Conservation (phyloP, 768 basidiomycete species). For the Russula griseocarnosa region DNA sequence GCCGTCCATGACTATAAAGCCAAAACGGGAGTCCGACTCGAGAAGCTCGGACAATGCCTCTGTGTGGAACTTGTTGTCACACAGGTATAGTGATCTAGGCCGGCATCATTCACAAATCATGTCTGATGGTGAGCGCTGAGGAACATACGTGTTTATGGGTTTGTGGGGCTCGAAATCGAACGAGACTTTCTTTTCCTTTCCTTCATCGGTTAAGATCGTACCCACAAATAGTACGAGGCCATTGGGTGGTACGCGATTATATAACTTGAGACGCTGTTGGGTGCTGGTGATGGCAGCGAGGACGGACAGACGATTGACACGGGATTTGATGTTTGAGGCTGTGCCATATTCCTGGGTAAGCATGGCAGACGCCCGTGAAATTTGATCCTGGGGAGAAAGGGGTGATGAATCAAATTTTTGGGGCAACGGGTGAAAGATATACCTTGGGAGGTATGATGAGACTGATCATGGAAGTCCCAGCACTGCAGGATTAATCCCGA, state of each 20-base stretch:
- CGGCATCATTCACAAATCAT: slow-evolving; percentile 2
- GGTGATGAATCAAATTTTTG: slow-evolving; percentile 11
- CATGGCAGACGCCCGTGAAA: slow-evolving; percentile 91
- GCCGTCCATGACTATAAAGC: slow-evolving; percentile 99
- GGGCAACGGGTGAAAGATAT: slow-evolving; percentile 18
- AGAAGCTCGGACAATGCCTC: slow-evolving; percentile 94
- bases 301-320: slow-evolving; percentile 95
- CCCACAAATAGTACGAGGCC: slow-evolving; percentile 98
- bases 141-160: slow-evolving; percentile 91
- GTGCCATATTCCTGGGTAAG: slow-evolving; percentile 98
- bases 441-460: slow-evolving; percentile 95
- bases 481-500: slow-evolving; percentile 46
- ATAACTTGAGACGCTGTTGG: slow-evolving; percentile 94
- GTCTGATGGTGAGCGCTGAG: background rate
- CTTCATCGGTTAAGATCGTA: slow-evolving; percentile 95
- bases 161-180: slow-evolving; percentile 99
- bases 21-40: slow-evolving; percentile 95
- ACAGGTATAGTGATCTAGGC: slow-evolving; percentile 90
- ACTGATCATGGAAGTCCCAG: slow-evolving; percentile 98
- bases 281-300: slow-evolving; percentile 97
- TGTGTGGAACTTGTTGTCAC: slow-evolving; percentile 99
- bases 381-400: slow-evolving; percentile 65
- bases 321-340: slow-evolving; percentile 99
- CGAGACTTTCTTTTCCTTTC: slow-evolving; percentile 98
- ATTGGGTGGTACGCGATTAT: slow-evolving; percentile 93